Percentiles rank a stretch among this genome's conserved stretches.
Evolutionary conservation across 2,329 filamentous ascomycete species (phyloP).

Genomic region (Colletotrichum caudatum): DNA sequence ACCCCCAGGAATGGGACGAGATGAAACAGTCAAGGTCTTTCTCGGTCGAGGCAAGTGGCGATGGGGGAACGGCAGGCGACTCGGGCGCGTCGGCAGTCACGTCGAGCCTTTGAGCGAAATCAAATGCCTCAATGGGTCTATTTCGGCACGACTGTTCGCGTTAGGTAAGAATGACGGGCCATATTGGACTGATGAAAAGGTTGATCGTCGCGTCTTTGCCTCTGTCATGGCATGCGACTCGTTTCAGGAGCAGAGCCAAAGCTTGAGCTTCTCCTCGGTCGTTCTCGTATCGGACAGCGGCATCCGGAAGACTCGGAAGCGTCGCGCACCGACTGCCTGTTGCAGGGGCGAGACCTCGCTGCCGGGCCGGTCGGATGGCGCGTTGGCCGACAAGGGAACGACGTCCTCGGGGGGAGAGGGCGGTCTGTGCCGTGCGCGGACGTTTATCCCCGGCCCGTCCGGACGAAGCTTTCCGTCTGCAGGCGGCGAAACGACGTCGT

Average conservation of each 20-base stretch:
- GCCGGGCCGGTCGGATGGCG: conserved; percentile 2
- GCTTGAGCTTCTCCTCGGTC: conserved; percentile 34
- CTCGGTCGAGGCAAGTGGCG: conserved; percentile 7
- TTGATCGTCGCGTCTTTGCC: conserved; percentile 11
- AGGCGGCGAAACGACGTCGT: conserved; percentile 1
- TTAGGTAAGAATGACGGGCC: conserved; percentile 6
- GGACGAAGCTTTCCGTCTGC: conserved; percentile 1
- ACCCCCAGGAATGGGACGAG: conserved; percentile 15
- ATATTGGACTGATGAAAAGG: conserved; percentile 26
- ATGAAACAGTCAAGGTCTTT: conserved; percentile 25
- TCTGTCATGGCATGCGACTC: background rate
- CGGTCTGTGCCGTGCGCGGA: conserved; percentile 1
- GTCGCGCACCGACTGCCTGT: background rate
- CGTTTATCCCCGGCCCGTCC: background rate
- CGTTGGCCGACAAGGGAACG: conserved; percentile 19
- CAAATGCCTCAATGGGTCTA: background rate
- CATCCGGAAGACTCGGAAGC: conserved; percentile 17
- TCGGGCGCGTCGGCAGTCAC: background rate
- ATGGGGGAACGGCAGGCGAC: conserved; percentile 14
- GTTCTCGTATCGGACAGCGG: background rate
- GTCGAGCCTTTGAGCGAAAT: background rate
- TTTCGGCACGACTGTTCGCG: background rate
- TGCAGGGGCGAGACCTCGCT: background rate
- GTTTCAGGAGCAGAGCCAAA: conserved; percentile 34
- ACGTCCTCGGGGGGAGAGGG: background rate